Conservation (phyloP, 169 alveolate genomes). For the Neospora caninum region DNA sequence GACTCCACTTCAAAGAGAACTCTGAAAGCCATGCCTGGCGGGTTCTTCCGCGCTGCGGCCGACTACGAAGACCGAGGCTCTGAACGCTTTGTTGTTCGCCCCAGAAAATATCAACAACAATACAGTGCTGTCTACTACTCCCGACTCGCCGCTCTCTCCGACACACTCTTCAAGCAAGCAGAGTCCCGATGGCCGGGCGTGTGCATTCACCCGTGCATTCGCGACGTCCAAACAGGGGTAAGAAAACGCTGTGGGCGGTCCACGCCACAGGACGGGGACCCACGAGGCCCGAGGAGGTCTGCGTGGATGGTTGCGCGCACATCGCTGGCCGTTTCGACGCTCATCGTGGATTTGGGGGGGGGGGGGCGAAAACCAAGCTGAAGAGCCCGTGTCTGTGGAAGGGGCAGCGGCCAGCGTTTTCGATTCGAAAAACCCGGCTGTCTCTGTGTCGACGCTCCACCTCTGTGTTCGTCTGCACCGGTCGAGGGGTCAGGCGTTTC, state of each 20-base stretch:
- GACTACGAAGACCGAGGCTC: slow-evolving; percentile 25
- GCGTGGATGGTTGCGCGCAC: too few relatives aligned
- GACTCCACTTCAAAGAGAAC: neutral
- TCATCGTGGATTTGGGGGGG: too few relatives aligned
- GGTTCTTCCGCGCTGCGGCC: neutral
- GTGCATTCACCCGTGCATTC: slow-evolving; percentile 17
- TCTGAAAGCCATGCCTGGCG: neutral
- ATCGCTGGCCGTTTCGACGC: too few relatives aligned
- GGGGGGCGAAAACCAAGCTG: too few relatives aligned
- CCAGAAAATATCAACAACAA: slow-evolving; percentile 10
- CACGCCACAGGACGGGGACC: too few relatives aligned
- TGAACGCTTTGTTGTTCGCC: neutral
- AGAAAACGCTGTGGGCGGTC: neutral
- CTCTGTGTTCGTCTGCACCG: too few relatives aligned
- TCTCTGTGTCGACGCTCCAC: too few relatives aligned
- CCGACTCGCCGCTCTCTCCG: neutral
- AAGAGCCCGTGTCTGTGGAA: too few relatives aligned
- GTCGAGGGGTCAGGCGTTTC: too few relatives aligned
- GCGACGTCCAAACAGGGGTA: slow-evolving; percentile 10
- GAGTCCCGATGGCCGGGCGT: slow-evolving; percentile 18
- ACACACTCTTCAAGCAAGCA: neutral
- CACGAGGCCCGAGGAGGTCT: too few relatives aligned
- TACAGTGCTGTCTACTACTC: slow-evolving; percentile 29
- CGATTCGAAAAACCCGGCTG: too few relatives aligned
- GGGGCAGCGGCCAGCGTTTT: too few relatives aligned